phyloP scores from a whole-genome alignment of 768 basidiomycete genomes.

The Pleurotus pulmonarius region DNA sequence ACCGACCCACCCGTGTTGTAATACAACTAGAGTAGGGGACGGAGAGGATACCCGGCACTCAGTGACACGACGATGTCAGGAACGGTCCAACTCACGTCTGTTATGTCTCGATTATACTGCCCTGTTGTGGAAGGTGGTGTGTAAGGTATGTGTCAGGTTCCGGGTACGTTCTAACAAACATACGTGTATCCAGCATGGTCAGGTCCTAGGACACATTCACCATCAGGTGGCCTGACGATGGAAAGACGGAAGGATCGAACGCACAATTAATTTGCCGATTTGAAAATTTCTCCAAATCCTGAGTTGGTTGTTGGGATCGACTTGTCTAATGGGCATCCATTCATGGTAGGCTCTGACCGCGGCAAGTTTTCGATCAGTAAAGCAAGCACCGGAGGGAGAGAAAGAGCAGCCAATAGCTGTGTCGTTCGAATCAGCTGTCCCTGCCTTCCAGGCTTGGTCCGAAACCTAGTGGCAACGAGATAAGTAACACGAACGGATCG shows the following conservation, averaged over 20 bases:
- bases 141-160: neutral
- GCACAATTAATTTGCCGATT: slow-evolving; percentile 51
- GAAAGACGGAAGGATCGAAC: neutral
- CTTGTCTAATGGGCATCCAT: slow-evolving; percentile 61
- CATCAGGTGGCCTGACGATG: neutral
- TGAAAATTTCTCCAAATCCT: slow-evolving; percentile 64
- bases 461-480: slow-evolving; percentile 8
- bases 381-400: slow-evolving; percentile 51
- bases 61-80: neutral
- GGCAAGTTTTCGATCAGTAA: slow-evolving; percentile 56
- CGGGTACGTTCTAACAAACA: slow-evolving; percentile 8
- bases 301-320: slow-evolving; percentile 49
- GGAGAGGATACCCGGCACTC: no score
- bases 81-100: slow-evolving; percentile 35
- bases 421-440: slow-evolving; percentile 53
- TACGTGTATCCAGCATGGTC: slow-evolving; percentile 61
- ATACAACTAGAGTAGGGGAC: slow-evolving; percentile 26
- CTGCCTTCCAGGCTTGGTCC: slow-evolving; percentile 53
- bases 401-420: slow-evolving; percentile 44
- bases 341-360: slow-evolving; percentile 28
- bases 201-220: slow-evolving; percentile 27
- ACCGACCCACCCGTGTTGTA: slow-evolving; percentile 44
- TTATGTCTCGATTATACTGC: slow-evolving; percentile 55
- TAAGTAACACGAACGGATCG: neutral
- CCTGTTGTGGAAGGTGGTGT: slow-evolving; percentile 23